phyloP scores from a whole-genome alignment of 169 alveolate genomes.

The Plasmodium gonderi region DNA sequence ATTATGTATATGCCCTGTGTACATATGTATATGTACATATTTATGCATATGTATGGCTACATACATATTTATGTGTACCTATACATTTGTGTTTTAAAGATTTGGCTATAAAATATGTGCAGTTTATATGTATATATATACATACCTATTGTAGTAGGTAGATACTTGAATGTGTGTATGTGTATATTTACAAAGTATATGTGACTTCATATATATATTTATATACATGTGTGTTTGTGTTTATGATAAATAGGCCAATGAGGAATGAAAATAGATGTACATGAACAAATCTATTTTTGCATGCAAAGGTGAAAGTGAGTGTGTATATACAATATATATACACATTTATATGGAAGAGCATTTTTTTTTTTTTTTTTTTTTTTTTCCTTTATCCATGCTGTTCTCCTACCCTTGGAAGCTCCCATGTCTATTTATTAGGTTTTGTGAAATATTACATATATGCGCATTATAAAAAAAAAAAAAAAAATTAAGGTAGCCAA shows the following conservation, averaged over 20 bases:
- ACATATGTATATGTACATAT: slow-evolving; percentile 18
- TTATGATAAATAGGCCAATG: slow-evolving; percentile 1
- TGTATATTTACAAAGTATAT: neutral
- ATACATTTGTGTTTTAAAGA: slow-evolving; percentile 48
- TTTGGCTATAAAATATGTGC: slow-evolving; percentile 42
- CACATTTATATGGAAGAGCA: slow-evolving; percentile 1
- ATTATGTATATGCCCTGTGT: neutral
- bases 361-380: neutral
- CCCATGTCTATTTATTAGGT: neutral
- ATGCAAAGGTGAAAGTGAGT: neutral
- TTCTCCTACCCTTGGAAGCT: neutral
- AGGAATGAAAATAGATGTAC: slow-evolving; percentile 3
- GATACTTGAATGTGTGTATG: neutral
- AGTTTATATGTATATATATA: neutral
- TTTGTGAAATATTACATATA: neutral
- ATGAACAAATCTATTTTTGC: neutral
- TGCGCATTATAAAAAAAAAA: too few species aligned
- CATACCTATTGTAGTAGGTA: neutral
- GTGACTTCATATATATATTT: neutral
- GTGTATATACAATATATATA: neutral
- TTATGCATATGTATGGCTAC: neutral
- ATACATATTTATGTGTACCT: slow-evolving; percentile 4
- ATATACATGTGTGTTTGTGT: neutral
- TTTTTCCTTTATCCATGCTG: neutral
- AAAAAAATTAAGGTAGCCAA: neutral